Percentiles rank a stretch among this genome's conserved stretches.
Evolutionary conservation across 2,329 filamentous ascomycete species (phyloP).

Genomic region (Westerdykella aurantiaca): DNA sequence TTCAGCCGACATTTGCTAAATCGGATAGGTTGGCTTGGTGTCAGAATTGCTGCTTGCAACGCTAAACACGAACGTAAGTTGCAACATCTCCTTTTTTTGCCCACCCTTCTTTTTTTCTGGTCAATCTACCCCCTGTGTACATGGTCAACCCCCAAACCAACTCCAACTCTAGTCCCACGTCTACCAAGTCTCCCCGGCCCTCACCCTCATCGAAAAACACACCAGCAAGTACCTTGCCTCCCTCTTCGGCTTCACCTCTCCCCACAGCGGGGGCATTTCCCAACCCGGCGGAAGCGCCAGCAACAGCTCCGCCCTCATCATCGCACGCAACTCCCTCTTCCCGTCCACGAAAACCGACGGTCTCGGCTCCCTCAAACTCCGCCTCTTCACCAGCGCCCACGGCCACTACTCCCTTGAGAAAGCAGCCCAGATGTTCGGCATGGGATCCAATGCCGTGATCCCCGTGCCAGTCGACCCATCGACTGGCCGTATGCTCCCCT

Average conservation of each 20-base stretch:
- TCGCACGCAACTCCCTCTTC: conserved; percentile 81
- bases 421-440: conserved; percentile 81
- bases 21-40: conserved; percentile 64
- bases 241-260: conserved; percentile 51
- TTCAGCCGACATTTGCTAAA: not conserved
- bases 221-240: conserved; percentile 67
- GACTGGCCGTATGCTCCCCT: conserved; percentile 63
- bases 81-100: conserved; percentile 16
- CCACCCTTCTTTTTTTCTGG: not conserved
- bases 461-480: conserved; percentile 64
- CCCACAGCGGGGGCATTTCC: conserved; percentile 64
- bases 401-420: conserved; percentile 96
- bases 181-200: conserved; percentile 84
- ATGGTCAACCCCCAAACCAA: not conserved
- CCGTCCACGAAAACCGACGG: conserved; percentile 71
- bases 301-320: conserved; percentile 77
- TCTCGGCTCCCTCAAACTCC: conserved; percentile 60
- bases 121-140: not conserved
- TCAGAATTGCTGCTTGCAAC: conserved; percentile 79
- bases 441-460: conserved; percentile 70
- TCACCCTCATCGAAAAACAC: conserved; percentile 82
- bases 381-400: conserved; percentile 81
- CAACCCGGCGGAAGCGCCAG: conserved; percentile 77
- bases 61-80: conserved; percentile 75
- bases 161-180: conserved; percentile 61